These are phyloP conservation scores for Rhizopogon roseolus DNA, from an alignment of 768 basidiomycete genomes.

Conservation along the genomic window DNA sequence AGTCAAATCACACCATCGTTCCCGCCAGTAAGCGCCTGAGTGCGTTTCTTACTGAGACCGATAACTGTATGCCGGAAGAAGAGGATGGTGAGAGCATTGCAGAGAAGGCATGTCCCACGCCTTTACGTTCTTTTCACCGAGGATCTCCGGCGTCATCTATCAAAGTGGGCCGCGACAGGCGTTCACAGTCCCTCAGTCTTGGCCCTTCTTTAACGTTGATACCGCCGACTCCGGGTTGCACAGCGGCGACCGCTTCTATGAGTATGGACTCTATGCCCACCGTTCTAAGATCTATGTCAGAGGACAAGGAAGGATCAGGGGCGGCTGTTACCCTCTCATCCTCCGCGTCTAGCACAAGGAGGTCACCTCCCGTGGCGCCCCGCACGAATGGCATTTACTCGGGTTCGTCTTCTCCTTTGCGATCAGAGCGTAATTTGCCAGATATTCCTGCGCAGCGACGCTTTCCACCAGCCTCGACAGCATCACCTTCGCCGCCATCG, in stretches of 20 bases:
- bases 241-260: slow-evolving; percentile 22
- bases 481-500: slow-evolving; percentile 22
- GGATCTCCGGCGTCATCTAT: slow-evolving; percentile 41
- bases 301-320: slow-evolving; percentile 33
- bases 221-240: slow-evolving; percentile 14
- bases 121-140: slow-evolving; percentile 13
- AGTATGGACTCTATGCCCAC: slow-evolving; percentile 26
- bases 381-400: slow-evolving; percentile 19
- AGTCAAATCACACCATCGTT: slow-evolving; percentile 69
- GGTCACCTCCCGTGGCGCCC: slow-evolving; percentile 20
- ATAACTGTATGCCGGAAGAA: slow-evolving; percentile 64
- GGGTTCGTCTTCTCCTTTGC: slow-evolving; percentile 24
- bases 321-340: slow-evolving; percentile 38
- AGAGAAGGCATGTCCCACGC: slow-evolving; percentile 8
- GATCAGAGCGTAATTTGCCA: slow-evolving; percentile 24
- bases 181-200: slow-evolving; percentile 62
- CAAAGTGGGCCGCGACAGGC: slow-evolving; percentile 44
- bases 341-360: slow-evolving; percentile 9
- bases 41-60: slow-evolving; percentile 61
- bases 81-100: slow-evolving; percentile 28
- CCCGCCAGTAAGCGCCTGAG: slow-evolving; percentile 64
- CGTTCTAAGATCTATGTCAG: slow-evolving; percentile 21
- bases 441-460: slow-evolving; percentile 21
- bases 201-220: slow-evolving; percentile 29
- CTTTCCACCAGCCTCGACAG: slow-evolving; percentile 2